Evolutionary conservation across 371 early-diverging fungal genomes (phyloP), one percentile per base, ranked within the genome.

Genomic region (Actinomortierella ambigua): DNA sequence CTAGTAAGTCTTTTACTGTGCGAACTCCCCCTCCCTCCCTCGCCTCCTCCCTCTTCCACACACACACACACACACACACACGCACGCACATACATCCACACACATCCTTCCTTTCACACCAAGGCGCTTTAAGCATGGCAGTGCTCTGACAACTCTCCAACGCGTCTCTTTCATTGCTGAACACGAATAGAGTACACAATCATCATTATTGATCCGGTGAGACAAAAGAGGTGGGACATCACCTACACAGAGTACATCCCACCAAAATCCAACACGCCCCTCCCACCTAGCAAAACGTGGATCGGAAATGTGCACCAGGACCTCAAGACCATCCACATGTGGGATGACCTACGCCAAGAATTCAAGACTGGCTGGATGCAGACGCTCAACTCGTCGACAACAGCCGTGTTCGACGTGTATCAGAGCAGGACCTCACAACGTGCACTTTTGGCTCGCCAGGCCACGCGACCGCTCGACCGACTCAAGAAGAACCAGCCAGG

Each of bases 171-270:
- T 17, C 20, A 34, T 3, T 20, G n/a, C n/a, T n/a, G n/a, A 50
- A 65, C 47, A 68, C 69, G 5, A 24, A 59, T 58, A 69, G 68
- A 65, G 54, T 70, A 71, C 57, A 56, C 42, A 43, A 50, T 61
- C 27, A 55, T 56, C 18, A 61, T 76, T 27, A 23, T 26, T 7
- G 59, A 77, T 34, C 63, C 63, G 15, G 24, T 50, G 3, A 58
- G 63, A 20, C 57, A 53, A 11, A 57, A 59, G 61, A 51, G 57
- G 28, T 78, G 68, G 64, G 70, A 59, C 17, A 57, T 70, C 2
- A 64, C 76, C 5, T 69, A 76, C 59, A 63, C 73, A 47, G 60
- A 66, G 20, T 64, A 63, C 46, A 68, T 73, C 48, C 61, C 68
- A 22, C 61, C 68, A 28, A 27, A 55, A 17, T 47, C 61, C 0